Evolutionary conservation across 306 rosid genomes (phyloP).

Genomic region (Luffa acutangula): DNA sequence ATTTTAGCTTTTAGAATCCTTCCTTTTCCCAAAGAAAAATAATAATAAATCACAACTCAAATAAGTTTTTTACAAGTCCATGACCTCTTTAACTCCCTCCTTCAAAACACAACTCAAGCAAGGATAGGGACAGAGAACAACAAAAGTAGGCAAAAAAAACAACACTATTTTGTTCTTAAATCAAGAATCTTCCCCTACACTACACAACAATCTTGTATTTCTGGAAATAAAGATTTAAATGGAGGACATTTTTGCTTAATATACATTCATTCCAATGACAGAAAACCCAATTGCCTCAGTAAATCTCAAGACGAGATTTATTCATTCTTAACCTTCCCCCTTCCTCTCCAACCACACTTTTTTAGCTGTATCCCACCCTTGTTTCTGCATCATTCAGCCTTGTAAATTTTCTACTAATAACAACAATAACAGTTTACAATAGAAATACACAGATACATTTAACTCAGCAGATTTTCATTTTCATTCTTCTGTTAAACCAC

Average conservation of each 20-base stretch:
- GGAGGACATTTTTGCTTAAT: conserved; percentile 12
- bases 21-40: too few species aligned
- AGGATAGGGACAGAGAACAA: neutral
- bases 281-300: conserved; percentile 8
- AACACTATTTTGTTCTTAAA: neutral
- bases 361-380: neutral
- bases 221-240: neutral
- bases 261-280: conserved; percentile 27
- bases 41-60: neutral
- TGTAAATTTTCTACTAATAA: conserved; percentile 1
- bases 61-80: neutral
- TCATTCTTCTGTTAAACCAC: neutral
- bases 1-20: too few species aligned
- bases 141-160: neutral
- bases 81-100: neutral
- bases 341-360: neutral
- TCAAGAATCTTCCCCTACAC: neutral
- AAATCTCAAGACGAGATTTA: conserved; percentile 72
- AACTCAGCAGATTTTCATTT: neutral
- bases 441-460: conserved; percentile 44
- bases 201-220: neutral
- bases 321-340: conserved; percentile 14
- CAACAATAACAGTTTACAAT: conserved; percentile 11
- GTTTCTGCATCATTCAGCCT: neutral
- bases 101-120: neutral